Percentiles rank a stretch among this genome's conserved stretches.
These are phyloP conservation scores for Paramecium primaurelia DNA, from an alignment of 73 alveolate genomes.

Conservation along the genomic window DNA sequence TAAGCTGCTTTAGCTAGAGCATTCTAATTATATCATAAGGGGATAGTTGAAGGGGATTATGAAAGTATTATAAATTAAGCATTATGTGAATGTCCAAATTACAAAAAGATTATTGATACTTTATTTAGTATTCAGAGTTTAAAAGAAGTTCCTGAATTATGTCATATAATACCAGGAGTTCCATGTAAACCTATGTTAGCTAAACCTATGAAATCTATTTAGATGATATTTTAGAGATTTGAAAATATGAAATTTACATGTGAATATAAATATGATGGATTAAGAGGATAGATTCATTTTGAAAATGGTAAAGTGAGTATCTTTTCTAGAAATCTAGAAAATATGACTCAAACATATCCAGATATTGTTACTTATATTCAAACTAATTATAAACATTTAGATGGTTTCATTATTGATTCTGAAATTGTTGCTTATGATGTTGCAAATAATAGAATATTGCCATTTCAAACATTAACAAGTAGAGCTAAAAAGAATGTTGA, in stretches of 20 bases:
- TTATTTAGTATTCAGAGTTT: constrained; percentile 66
- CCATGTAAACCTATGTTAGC: constrained; percentile 99
- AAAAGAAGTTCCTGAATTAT: constrained; percentile 68
- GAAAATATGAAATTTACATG: constrained; percentile 94
- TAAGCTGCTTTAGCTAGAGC: constrained; percentile 92
- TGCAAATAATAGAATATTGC: constrained; percentile 86
- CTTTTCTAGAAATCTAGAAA: constrained; percentile 96
- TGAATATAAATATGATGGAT: constrained; percentile 99
- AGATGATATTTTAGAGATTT: constrained; percentile 85
- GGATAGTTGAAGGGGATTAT: constrained; percentile 69
- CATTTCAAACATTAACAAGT: constrained; percentile 92
- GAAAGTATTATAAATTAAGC: constrained; percentile 87
- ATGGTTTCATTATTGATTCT: constrained; percentile 94
- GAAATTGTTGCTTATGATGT: constrained; percentile 99
- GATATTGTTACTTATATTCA: constrained; percentile 90
- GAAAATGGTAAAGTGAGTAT: constrained; percentile 68
- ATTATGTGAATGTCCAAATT: constrained; percentile 91
- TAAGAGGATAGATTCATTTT: constrained; percentile 97
- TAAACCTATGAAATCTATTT: constrained; percentile 94
- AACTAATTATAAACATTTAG: constrained; percentile 54
- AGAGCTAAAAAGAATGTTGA: constrained; percentile 96
- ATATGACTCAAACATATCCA: constrained; percentile 98
- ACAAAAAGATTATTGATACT: constrained; percentile 83
- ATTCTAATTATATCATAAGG: constrained; percentile 49
- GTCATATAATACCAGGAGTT: constrained; percentile 91